Evolutionary conservation across 2,329 filamentous ascomycete species (phyloP), one percentile per base, ranked within the genome.

Genomic region (Cercospora brassicicola): DNA sequence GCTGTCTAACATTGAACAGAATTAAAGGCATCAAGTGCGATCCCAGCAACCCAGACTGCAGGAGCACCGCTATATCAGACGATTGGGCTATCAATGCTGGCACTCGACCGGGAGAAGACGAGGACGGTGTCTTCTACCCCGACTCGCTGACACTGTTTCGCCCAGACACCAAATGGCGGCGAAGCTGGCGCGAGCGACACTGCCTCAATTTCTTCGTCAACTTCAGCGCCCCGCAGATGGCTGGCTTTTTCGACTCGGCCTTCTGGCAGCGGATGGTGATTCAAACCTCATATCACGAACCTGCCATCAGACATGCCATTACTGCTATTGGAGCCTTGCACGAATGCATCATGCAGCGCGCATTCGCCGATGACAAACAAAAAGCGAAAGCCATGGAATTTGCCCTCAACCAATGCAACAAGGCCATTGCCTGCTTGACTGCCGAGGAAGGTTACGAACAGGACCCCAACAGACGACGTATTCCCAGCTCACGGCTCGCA

Each of bases 221-320:
- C 57, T 76, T 75, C 70, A 76, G 89, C 0, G 76, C 76, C n/a
- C 76, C 76, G 1, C 76, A 78, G 39, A 74, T 78, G 72, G 74
- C 76, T 9, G 76, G 76, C 15, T 77, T 77, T 62, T 78, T 78
- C 66, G 76, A 77, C 31, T 73, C 70, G 33, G 69, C 71, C 15
- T 78, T 78, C 70, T 78, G 76, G 76, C 73, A 76, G 57, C 70
- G 72, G 5, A 74, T 76, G 71, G 74, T 77, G 36, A 76, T 78
- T 2, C 76, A 78, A 62, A 73, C 73, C 1, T 76, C 75, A 3
- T 77, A 75, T 68, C 72, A 76, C 67, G 75, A 78, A 56, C 75
- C 76, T 4, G 76, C 76, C 1, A 77, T 78, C 28, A 64, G 74
- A 23, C 76, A 78, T 53, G 76, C 76, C n/a, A 73, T 77, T 23